Percentiles rank a stretch among this genome's conserved stretches.
These are phyloP conservation scores for Canavalia gladiata DNA, from an alignment of 306 rosid species.

Conservation along the genomic window DNA sequence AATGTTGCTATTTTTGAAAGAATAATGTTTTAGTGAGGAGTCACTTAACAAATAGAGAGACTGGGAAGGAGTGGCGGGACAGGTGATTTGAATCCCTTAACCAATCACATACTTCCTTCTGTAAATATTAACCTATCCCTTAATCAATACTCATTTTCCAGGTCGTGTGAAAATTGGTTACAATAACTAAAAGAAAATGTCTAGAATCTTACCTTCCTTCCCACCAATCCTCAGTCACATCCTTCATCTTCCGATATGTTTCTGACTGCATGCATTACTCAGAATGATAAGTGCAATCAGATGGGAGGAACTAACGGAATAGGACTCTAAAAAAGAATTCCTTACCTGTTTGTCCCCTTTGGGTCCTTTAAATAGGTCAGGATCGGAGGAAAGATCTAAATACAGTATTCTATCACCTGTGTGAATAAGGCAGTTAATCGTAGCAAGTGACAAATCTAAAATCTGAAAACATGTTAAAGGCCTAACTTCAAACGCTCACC, in stretches of 20 bases:
- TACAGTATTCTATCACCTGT: slow-evolving; percentile 86
- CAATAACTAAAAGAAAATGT: background rate
- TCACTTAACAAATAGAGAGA: background rate
- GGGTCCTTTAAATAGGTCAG: slow-evolving; percentile 81
- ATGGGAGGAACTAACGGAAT: slow-evolving; percentile 36
- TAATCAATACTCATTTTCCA: slow-evolving; percentile 5
- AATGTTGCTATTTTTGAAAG: background rate
- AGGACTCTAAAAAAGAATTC: slow-evolving; percentile 35
- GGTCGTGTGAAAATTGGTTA: slow-evolving; percentile 13
- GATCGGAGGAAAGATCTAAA: slow-evolving; percentile 85
- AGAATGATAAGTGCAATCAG: slow-evolving; percentile 17
- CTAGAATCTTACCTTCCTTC: slow-evolving; percentile 75
- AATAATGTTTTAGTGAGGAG: background rate
- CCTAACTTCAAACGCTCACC: slow-evolving; percentile 57
- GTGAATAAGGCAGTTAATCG: slow-evolving; percentile 42
- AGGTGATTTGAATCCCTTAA: background rate
- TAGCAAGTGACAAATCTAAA: slow-evolving; percentile 39
- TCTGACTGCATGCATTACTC: slow-evolving; percentile 70
- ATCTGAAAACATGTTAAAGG: background rate
- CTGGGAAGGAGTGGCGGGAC: background rate
- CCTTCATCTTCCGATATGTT: slow-evolving; percentile 94
- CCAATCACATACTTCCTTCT: slow-evolving; percentile 7
- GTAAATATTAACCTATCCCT: background rate
- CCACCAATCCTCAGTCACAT: slow-evolving; percentile 89
- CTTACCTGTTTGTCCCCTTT: slow-evolving; percentile 90